Evolutionary conservation across 495 filamentous ascomycete genomes (phyloP).

Genomic region (Podospora fimiseda): DNA sequence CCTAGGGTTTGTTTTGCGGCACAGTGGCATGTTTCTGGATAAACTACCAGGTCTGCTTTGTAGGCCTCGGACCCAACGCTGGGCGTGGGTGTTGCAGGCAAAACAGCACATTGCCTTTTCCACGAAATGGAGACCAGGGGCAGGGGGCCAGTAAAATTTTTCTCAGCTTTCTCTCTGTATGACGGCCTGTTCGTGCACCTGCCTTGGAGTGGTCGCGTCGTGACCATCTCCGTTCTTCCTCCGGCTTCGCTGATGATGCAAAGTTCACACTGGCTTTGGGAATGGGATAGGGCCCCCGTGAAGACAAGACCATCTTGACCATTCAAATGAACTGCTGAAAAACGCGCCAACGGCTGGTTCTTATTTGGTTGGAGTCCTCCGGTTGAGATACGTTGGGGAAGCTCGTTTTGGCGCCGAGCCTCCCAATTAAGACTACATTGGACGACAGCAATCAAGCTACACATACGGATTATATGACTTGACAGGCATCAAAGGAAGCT

Average conservation of each 20-base stretch:
- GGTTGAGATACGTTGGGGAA: too few relatives aligned
- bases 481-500: too few relatives aligned
- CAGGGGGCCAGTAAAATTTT: slow-evolving; percentile 3
- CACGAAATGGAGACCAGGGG: not conserved
- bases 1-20: slow-evolving; percentile 5
- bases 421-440: too few relatives aligned
- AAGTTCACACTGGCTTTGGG: slow-evolving; percentile 6
- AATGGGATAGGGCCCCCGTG: not conserved
- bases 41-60: not conserved
- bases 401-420: too few relatives aligned
- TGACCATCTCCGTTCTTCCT: slow-evolving; percentile 7
- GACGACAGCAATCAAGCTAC: too few relatives aligned
- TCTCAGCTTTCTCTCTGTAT: not conserved
- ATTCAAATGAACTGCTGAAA: not conserved
- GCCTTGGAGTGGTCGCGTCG: slow-evolving; percentile 7
- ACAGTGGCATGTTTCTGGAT: slow-evolving; percentile 7
- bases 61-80: not conserved
- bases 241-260: slow-evolving; percentile 11
- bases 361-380: too few relatives aligned
- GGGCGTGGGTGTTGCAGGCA: not conserved
- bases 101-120: not conserved
- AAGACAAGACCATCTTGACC: not conserved
- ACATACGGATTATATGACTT: too few relatives aligned
- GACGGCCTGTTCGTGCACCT: slow-evolving; percentile 11
- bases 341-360: too few relatives aligned